Percentiles rank a stretch among this genome's conserved stretches.
Conservation (phyloP, 2,329 filamentous ascomycete species). For the Ramichloridium luteum region DNA sequence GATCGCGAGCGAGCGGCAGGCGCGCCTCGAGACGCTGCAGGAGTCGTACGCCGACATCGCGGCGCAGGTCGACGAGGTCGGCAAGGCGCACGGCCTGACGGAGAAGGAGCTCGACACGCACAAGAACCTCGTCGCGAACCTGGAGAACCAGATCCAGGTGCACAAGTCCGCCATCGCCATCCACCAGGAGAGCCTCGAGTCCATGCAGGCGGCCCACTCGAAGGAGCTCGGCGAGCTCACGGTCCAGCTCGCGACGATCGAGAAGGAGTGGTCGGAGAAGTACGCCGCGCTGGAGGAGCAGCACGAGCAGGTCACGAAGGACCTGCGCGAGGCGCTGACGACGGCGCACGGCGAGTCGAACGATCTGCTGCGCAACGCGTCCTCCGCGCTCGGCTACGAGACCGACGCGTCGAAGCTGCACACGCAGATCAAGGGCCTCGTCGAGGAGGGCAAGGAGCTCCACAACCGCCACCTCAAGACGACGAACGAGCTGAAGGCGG, state of each 20-base stretch:
- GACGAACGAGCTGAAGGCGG: conserved; percentile 30
- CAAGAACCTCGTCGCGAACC: conserved; percentile 39
- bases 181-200: conserved; percentile 42
- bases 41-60: conserved; percentile 54
- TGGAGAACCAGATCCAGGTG: conserved; percentile 45
- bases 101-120: conserved; percentile 41
- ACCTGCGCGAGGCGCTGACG: conserved; percentile 47
- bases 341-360: conserved; percentile 47
- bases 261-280: conserved; percentile 23
- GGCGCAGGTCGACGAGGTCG: conserved; percentile 55
- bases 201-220: conserved; percentile 42
- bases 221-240: conserved; percentile 51
- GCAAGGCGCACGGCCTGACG: conserved; percentile 46
- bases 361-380: conserved; percentile 53
- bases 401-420: conserved; percentile 33
- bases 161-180: conserved; percentile 44
- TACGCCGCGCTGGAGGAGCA: conserved; percentile 25
- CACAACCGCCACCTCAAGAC: conserved; percentile 31
- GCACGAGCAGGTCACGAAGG: conserved; percentile 22
- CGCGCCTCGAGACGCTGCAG: conserved; percentile 63
- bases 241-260: conserved; percentile 35
- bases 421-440: conserved; percentile 31
- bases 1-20: conserved; percentile 55
- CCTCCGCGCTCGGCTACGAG: conserved; percentile 51
- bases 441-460: conserved; percentile 35